Evolutionary conservation across 2,329 filamentous ascomycete species (phyloP).

Genomic region (Clarireedia monteithiana): DNA sequence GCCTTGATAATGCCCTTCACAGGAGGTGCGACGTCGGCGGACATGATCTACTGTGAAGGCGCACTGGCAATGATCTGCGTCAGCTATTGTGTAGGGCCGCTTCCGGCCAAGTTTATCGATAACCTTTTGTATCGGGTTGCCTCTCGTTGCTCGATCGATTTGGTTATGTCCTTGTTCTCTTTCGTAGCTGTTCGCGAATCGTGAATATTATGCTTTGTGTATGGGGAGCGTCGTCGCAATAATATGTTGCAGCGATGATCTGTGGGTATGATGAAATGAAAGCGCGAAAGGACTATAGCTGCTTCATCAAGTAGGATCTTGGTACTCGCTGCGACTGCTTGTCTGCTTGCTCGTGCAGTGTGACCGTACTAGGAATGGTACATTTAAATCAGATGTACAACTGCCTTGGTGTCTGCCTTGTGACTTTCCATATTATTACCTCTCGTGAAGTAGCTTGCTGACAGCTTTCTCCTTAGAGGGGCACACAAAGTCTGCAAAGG

Average conservation of each 20-base stretch:
- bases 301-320: neutral
- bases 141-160: too few relatives aligned
- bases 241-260: neutral
- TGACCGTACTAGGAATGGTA: neutral
- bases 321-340: neutral
- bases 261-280: neutral
- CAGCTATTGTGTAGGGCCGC: neutral
- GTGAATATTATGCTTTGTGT: neutral
- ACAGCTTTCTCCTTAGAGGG: neutral
- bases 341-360: neutral
- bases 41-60: constrained; percentile 1
- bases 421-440: neutral
- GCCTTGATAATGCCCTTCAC: constrained; percentile 25
- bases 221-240: neutral
- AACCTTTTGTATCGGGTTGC: neutral
- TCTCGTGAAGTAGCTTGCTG: neutral
- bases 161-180: too few relatives aligned
- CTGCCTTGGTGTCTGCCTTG: neutral
- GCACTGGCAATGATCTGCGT: neutral
- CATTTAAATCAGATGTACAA: neutral
- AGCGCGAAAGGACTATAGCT: neutral
- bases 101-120: neutral
- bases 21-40: constrained; percentile 20
- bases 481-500: neutral
- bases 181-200: too few relatives aligned